These are phyloP conservation scores for Sphagnum contortum DNA, from an alignment of 225 moss, liverwort and hornwort species.

Conservation along the genomic window DNA sequence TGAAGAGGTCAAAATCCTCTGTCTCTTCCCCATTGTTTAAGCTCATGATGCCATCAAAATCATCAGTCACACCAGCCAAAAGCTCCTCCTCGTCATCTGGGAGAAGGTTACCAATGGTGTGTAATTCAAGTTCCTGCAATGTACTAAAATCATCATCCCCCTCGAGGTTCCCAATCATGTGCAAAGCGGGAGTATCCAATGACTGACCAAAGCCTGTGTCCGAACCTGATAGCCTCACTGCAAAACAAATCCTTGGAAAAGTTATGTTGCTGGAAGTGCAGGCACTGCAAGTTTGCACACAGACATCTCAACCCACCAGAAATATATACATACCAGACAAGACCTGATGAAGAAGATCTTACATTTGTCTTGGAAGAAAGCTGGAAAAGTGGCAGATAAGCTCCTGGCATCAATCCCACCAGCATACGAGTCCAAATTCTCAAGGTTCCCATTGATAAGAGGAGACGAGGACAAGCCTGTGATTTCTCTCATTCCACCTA, in stretches of 20 bases:
- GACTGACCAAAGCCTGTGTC: constrained; percentile 67
- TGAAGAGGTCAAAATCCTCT: constrained; percentile 91
- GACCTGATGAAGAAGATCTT: constrained; percentile 4
- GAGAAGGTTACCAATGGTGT: constrained; percentile 88
- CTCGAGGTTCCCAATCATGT: constrained; percentile 77
- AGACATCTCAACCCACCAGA: no score
- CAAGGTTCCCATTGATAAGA: constrained; percentile 49
- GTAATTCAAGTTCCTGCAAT: constrained; percentile 87
- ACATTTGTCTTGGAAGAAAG: constrained; percentile 70
- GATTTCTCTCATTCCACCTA: constrained; percentile 30
- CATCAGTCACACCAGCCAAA: constrained; percentile 77
- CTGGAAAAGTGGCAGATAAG: constrained; percentile 85
- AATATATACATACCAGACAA: no score
- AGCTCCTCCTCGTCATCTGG: constrained; percentile 98
- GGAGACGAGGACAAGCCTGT: constrained; percentile 55
- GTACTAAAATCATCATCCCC: constrained; percentile 85
- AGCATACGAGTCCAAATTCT: constrained; percentile 50
- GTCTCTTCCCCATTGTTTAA: constrained; percentile 42
- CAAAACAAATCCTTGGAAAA: constrained; percentile 4
- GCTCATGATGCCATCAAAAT: constrained; percentile 46
- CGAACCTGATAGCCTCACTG: constrained; percentile 77
- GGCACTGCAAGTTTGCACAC: no score
- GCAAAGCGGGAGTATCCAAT: constrained; percentile 65
- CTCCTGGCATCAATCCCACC: constrained; percentile 56
- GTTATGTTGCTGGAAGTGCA: no score